Evolutionary conservation across 2,329 filamentous ascomycete species (phyloP), one percentile per base, ranked within the genome.

Genomic region (Pseudogymnoascus sp.): DNA sequence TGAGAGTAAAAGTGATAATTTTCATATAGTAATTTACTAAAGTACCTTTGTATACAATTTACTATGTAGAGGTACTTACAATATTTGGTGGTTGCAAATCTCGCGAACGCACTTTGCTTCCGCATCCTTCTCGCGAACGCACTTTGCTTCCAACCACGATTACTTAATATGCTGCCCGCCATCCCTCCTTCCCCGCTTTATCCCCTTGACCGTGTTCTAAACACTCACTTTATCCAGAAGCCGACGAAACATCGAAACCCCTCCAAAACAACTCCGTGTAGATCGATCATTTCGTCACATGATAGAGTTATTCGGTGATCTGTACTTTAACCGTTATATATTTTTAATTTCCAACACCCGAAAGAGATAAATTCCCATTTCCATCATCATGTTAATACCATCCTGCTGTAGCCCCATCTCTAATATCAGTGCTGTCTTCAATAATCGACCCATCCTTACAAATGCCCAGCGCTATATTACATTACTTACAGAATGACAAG

Each of bases 271-370:
- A 21, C 23, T 49, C 43, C 12, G 21, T 9, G 23, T 12, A 49
- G 23, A 28, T 49, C 11, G 43, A 16, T 7, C 9, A 49, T 25
- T 9, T 49, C 9, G 21, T 28, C 43, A 49, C 43, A 49, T 49
- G 43, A 49, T 49, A 28, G 7, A 23, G 28, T 49, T 49, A 28
- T n/a, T 49, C 5, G 23, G 43, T 8, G 43, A 49, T 49, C 23
- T 28, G 43, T 49, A 12, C 43, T 49, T 49, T 49, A 28, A 28
- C 43, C 43, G 43, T 49, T 49, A 49, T 49, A 49, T 49, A 49
- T 49, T 28, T 49, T 23, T 3, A 28, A 49, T 28, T 49, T 28
- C 43, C 43, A 49, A 5, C 23, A 49, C 6, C 5, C 23, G 23
- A 28, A 23, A 14, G 12, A 49, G 14, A 28, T n/a, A 49, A 28